A percentile compares a stretch with the other conserved stretches of the same genome.
phyloP scores from a whole-genome alignment of 73 alveolate genomes.

The Symbiodinium natans region DNA sequence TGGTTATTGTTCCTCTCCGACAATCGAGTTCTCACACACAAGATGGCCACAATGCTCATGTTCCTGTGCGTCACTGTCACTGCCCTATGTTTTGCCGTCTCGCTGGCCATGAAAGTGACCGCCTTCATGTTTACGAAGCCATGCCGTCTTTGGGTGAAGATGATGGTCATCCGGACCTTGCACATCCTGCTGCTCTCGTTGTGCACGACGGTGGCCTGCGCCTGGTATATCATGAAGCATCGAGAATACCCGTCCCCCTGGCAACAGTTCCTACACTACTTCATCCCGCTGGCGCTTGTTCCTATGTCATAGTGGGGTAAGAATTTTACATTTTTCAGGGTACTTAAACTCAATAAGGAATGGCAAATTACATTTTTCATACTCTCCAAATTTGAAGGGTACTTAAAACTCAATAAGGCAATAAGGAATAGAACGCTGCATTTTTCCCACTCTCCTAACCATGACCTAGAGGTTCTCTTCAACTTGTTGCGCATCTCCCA shows the following conservation, averaged over 20 bases:
- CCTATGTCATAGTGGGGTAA: too few species aligned
- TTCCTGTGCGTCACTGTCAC: background rate
- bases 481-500: background rate
- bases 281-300: background rate
- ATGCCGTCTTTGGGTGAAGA: background rate
- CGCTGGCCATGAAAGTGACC: background rate
- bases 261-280: background rate
- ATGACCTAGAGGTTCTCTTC: background rate
- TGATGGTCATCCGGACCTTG: background rate
- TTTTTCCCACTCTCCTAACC: too few species aligned
- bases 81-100: background rate
- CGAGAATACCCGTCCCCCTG: background rate
- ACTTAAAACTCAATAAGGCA: too few species aligned
- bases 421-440: too few species aligned
- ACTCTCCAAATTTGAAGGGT: too few species aligned
- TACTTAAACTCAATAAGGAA: too few species aligned
- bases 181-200: background rate
- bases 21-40: background rate
- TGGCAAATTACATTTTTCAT: too few species aligned
- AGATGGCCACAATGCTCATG: background rate
- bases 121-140: background rate
- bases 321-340: too few species aligned
- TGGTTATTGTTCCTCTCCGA: background rate
- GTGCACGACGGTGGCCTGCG: background rate
- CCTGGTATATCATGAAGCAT: background rate